phyloP scores from a whole-genome alignment of 192 early-diverging fungal genomes.

The Glomus cerebriforme region DNA sequence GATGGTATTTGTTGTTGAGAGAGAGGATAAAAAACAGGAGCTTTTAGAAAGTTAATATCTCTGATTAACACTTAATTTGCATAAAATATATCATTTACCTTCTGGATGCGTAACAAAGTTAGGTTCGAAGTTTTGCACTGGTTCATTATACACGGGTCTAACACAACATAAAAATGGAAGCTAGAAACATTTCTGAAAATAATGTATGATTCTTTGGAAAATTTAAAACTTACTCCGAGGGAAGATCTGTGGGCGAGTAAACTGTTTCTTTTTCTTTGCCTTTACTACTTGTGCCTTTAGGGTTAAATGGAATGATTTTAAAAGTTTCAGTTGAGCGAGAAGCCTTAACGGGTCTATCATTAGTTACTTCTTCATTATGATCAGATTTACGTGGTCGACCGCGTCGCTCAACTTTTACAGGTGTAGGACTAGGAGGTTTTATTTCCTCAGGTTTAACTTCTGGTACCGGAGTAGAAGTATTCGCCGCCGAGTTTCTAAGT shows the following conservation, averaged over 20 bases:
- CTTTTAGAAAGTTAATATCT: background rate
- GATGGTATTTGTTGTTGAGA: background rate
- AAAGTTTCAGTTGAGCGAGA: background rate
- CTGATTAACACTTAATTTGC: background rate
- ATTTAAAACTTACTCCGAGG: background rate
- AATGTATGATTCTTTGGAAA: background rate
- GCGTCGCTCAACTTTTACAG: background rate
- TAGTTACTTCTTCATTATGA: background rate
- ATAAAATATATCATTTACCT: background rate
- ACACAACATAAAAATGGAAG: background rate
- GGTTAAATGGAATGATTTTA: constrained; percentile 6
- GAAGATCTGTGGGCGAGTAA: background rate
- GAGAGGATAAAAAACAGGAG: background rate
- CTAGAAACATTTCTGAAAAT: background rate
- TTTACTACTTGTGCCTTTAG: background rate
- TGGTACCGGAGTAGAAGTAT: background rate
- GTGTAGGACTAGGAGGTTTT: background rate
- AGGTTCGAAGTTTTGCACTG: background rate
- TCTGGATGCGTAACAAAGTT: background rate
- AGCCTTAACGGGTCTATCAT: background rate
- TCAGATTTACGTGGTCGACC: background rate
- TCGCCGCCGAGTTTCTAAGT: background rate
- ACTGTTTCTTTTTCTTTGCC: background rate
- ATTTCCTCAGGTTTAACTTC: background rate
- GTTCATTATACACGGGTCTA: background rate